Evolutionary conservation across 2,329 filamentous ascomycete genomes (phyloP).

Genomic region (Fusarium sp.): DNA sequence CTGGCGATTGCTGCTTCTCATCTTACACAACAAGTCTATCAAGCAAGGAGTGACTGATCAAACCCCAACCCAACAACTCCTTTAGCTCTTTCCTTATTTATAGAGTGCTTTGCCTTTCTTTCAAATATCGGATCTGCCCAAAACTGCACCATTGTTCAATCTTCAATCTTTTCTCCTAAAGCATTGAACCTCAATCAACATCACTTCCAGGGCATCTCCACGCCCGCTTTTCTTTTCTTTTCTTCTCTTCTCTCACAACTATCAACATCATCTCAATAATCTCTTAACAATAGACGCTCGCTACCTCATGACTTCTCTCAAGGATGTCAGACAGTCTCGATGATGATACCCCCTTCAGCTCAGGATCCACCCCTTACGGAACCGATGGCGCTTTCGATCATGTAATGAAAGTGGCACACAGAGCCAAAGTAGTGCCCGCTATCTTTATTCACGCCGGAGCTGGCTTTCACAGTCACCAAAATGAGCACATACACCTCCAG

Average conservation of each 20-base stretch:
- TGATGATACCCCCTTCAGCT: slow-evolving; percentile 54
- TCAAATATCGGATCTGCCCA: background rate
- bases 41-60: background rate
- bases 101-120: background rate
- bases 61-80: too few species aligned
- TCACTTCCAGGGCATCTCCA: background rate
- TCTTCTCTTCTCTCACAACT: background rate
- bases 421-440: slow-evolving; percentile 65
- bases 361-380: slow-evolving; percentile 59
- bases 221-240: background rate
- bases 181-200: slow-evolving; percentile 15
- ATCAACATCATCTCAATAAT: background rate
- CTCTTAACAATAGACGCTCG: background rate
- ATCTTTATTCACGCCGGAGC: slow-evolving; percentile 97
- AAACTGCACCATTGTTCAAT: background rate
- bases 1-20: background rate
- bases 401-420: slow-evolving; percentile 51
- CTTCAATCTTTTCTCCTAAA: slow-evolving; percentile 20
- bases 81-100: slow-evolving; percentile 2
- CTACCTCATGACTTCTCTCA: slow-evolving; percentile 40
- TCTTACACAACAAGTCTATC: background rate
- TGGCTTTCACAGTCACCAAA: slow-evolving; percentile 89
- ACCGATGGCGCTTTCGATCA: slow-evolving; percentile 58
- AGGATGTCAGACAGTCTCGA: slow-evolving; percentile 49
- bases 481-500: slow-evolving; percentile 85